phyloP scores from a whole-genome alignment of 139 green algal genomes.

The Tetradesmus lagerheimii region DNA sequence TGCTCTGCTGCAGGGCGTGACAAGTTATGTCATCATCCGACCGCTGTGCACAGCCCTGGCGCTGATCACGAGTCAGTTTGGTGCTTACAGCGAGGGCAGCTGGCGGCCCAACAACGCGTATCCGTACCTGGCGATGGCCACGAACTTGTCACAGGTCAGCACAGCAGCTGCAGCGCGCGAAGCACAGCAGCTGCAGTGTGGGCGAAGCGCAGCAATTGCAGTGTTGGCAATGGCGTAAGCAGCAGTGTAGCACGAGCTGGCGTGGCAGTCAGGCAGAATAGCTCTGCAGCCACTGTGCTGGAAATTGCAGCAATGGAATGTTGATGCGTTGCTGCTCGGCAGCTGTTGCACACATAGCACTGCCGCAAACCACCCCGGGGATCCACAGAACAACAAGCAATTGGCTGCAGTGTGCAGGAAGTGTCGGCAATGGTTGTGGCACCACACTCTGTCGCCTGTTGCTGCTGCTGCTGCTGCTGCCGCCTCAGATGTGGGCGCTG shows the following conservation, averaged over 20 bases:
- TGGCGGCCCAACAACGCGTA: conserved; percentile 77
- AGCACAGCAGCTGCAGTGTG: not conserved
- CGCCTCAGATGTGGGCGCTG: conserved; percentile 88
- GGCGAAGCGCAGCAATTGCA: too few species aligned
- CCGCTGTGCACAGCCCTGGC: conserved; percentile 80
- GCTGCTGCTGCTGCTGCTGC: conserved; percentile 1
- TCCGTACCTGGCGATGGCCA: conserved; percentile 85
- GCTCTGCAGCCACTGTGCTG: too few species aligned
- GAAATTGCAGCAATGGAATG: too few species aligned
- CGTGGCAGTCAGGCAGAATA: too few species aligned
- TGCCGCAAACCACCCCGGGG: too few species aligned
- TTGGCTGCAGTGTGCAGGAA: too few species aligned
- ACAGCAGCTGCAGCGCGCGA: not conserved
- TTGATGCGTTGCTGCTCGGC: too few species aligned
- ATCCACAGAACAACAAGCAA: too few species aligned
- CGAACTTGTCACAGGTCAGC: conserved; percentile 85
- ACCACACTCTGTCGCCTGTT: not conserved
- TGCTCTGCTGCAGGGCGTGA: conserved; percentile 75
- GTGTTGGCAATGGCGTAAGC: too few species aligned
- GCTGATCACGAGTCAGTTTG: conserved; percentile 76
- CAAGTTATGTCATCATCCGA: conserved; percentile 94
- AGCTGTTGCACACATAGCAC: too few species aligned
- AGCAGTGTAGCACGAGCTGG: too few species aligned
- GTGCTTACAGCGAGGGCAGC: conserved; percentile 81
- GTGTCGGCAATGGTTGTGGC: too few species aligned